Conservation (phyloP, 164 flowering plant species). For the Berberis thunbergii region DNA sequence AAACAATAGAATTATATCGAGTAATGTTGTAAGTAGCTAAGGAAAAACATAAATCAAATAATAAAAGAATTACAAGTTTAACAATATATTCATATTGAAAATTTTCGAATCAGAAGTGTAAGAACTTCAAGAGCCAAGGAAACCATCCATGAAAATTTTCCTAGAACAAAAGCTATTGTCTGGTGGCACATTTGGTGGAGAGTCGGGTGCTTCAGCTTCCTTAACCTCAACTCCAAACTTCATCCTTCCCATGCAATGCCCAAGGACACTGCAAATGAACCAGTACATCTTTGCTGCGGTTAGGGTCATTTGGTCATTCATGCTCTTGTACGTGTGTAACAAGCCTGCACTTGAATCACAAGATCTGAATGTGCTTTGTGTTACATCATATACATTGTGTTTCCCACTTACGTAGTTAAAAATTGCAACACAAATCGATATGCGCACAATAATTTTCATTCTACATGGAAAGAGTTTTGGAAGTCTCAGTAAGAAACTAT, state of each 20-base stretch:
- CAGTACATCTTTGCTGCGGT: conserved; percentile 31
- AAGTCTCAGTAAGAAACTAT: too few species aligned
- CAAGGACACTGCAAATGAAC: conserved; percentile 37
- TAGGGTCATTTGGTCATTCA: conserved; percentile 31
- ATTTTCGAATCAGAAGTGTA: too few species aligned
- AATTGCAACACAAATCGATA: conserved; percentile 10
- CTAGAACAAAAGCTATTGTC: too few species aligned
- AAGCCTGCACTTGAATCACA: conserved; percentile 36
- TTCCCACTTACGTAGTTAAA: conserved; percentile 32
- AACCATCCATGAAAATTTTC: too few species aligned
- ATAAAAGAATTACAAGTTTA: too few species aligned
- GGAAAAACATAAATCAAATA: too few species aligned
- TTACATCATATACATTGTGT: conserved; percentile 37
- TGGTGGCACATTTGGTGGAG: neutral
- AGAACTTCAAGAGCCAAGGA: too few species aligned
- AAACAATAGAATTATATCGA: too few species aligned
- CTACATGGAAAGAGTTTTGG: too few species aligned
- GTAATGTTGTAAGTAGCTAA: too few species aligned
- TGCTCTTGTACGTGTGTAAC: conserved; percentile 24
- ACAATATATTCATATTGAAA: too few species aligned
- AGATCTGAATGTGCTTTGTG: conserved; percentile 26
- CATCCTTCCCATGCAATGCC: conserved; percentile 56
- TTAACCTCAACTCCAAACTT: conserved; percentile 30
- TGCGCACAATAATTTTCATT: neutral
- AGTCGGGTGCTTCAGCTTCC: neutral